Percentiles rank a stretch among this genome's conserved stretches.
phyloP scores from a whole-genome alignment of 495 filamentous ascomycete genomes.

The Chaetomium fimeti region DNA sequence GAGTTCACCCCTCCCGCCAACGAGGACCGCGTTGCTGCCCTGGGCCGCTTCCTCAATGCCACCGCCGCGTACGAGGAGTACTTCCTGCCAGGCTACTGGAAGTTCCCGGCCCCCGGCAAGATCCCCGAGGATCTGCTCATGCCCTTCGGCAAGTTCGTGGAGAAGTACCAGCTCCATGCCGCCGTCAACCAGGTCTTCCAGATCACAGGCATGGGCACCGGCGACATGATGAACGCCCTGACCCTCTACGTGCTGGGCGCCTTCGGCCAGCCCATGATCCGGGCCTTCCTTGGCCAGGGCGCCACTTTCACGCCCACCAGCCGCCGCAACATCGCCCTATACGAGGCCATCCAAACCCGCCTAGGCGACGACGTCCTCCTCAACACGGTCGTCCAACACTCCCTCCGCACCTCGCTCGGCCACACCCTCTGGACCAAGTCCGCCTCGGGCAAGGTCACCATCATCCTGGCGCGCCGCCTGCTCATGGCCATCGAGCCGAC shows the following conservation, averaged over 20 bases:
- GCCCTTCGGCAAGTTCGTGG: conserved; percentile 48
- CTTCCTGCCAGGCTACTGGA: conserved; percentile 42
- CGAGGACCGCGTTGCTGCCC: conserved; percentile 33
- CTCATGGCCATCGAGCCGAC: conserved; percentile 45
- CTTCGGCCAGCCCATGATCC: conserved; percentile 44
- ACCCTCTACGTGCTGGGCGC: conserved; percentile 44
- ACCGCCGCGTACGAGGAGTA: conserved; percentile 40
- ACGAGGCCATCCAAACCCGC: conserved; percentile 38
- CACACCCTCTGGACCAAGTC: conserved; percentile 40
- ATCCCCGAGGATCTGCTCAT: conserved; percentile 51
- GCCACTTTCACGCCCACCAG: conserved; percentile 34
- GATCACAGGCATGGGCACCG: conserved; percentile 44
- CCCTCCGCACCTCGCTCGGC: conserved; percentile 31
- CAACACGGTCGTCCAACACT: conserved; percentile 36
- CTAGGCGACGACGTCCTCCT: conserved; percentile 42
- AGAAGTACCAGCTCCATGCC: conserved; percentile 35
- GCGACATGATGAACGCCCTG: conserved; percentile 36
- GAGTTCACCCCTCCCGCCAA: conserved; percentile 24
- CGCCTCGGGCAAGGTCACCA: conserved; percentile 30
- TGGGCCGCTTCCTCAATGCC: conserved; percentile 40
- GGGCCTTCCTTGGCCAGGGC: conserved; percentile 34
- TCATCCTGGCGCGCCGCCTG: conserved; percentile 38
- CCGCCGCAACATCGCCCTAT: conserved; percentile 45
- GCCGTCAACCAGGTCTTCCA: conserved; percentile 37
- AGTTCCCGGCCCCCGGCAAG: conserved; percentile 39